These are phyloP conservation scores for Ettlia oleoabundans DNA, from an alignment of 139 green algal species.

Conservation along the genomic window DNA sequence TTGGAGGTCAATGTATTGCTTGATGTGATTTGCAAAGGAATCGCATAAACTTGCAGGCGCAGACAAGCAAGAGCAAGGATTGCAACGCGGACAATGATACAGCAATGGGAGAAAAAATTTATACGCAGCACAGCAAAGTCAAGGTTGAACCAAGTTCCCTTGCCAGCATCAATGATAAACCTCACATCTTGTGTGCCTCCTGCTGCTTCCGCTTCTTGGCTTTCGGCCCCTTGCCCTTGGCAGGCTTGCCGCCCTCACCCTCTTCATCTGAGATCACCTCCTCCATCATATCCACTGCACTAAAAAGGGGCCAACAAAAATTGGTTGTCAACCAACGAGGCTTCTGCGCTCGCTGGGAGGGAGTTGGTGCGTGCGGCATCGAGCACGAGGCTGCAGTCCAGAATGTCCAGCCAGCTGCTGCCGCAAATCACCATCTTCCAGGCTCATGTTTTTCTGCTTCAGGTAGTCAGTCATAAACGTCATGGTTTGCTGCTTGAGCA, in stretches of 20 bases:
- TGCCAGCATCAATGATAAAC: too few species aligned
- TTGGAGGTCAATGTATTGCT: too few species aligned
- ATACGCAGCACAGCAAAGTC: too few species aligned
- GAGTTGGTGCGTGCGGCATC: neutral
- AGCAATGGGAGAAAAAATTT: too few species aligned
- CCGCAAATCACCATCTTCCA: slow-evolving; percentile 7
- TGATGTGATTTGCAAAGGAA: too few species aligned
- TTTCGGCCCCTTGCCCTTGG: neutral
- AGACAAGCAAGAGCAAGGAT: too few species aligned
- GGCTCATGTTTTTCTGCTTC: slow-evolving; percentile 20
- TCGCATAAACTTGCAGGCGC: too few species aligned
- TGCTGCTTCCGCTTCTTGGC: neutral
- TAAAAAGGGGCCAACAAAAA: neutral
- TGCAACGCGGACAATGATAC: too few species aligned
- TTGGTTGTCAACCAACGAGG: neutral
- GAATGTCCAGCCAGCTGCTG: neutral
- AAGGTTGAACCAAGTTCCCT: too few species aligned
- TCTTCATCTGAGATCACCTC: slow-evolving; percentile 26
- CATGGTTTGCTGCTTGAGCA: slow-evolving; percentile 10
- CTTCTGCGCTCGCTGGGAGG: neutral
- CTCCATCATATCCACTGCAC: slow-evolving; percentile 30
- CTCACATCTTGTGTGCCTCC: too few species aligned
- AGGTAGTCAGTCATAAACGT: slow-evolving; percentile 13
- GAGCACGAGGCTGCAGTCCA: neutral
- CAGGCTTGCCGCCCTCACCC: neutral